Percentiles rank a stretch among this genome's conserved stretches.
These are phyloP conservation scores for Corinectria fuckeliana DNA, from an alignment of 2,329 filamentous ascomycete species.

Conservation along the genomic window DNA sequence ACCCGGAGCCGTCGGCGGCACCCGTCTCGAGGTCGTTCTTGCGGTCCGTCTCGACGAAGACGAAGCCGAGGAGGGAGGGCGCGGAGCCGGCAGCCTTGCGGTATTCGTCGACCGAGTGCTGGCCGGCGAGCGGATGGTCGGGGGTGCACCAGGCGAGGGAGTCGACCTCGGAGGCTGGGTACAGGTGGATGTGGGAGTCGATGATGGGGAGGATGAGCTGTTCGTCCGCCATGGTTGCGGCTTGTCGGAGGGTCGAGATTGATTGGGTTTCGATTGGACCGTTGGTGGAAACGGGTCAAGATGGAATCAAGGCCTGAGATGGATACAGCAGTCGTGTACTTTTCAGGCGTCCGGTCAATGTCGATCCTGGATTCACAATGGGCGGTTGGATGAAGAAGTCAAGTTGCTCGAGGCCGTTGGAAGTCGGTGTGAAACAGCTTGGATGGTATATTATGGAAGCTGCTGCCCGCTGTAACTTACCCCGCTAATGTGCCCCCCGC, in stretches of 20 bases:
- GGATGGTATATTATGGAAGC: neutral
- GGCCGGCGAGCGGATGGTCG: slow-evolving; percentile 64
- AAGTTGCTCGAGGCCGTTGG: neutral
- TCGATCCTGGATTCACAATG: neutral
- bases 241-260: neutral
- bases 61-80: slow-evolving; percentile 67
- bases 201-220: slow-evolving; percentile 67
- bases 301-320: neutral
- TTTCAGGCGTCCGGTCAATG: neutral
- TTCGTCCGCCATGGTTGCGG: slow-evolving; percentile 45
- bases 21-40: slow-evolving; percentile 62
- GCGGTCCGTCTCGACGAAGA: slow-evolving; percentile 86
- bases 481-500: slow-evolving; percentile 17
- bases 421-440: slow-evolving; percentile 13
- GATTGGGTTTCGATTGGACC: neutral
- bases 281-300: neutral
- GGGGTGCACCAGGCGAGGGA: slow-evolving; percentile 74
- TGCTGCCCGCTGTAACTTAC: slow-evolving; percentile 11
- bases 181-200: slow-evolving; percentile 93
- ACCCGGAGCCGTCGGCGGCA: slow-evolving; percentile 60
- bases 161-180: slow-evolving; percentile 69
- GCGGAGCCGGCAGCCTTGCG: slow-evolving; percentile 50
- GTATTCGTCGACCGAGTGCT: slow-evolving; percentile 72
- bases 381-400: neutral
- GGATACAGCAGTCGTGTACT: neutral